Conservation (phyloP, 2,329 filamentous ascomycete species). For the Fusarium buxicola region DNA sequence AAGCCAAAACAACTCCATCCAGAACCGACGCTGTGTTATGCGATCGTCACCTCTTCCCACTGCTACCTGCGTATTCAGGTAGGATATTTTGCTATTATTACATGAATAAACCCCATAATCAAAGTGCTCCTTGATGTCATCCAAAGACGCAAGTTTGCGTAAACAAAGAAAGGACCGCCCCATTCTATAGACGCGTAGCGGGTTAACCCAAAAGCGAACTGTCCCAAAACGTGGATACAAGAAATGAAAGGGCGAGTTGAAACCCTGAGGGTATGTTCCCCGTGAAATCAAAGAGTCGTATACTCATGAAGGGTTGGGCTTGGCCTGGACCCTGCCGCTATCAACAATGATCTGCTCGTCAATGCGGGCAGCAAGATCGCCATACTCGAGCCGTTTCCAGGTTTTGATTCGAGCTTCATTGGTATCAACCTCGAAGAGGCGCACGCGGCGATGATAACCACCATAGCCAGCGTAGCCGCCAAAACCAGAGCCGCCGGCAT, state of each 20-base stretch:
- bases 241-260: conserved; percentile 12
- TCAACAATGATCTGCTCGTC: conserved; percentile 77
- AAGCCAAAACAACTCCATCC: conserved; percentile 32
- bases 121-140: conserved; percentile 19
- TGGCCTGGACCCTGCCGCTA: conserved; percentile 59
- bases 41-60: conserved; percentile 14
- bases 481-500: conserved; percentile 90
- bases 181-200: conserved; percentile 28
- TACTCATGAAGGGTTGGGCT: conserved; percentile 26
- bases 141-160: conserved; percentile 20
- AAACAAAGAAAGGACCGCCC: conserved; percentile 19
- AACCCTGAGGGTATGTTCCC: not conserved
- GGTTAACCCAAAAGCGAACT: conserved; percentile 1
- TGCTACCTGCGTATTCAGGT: not conserved
- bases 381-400: conserved; percentile 88
- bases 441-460: conserved; percentile 83
- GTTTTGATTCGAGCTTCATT: conserved; percentile 89
- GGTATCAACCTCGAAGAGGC: conserved; percentile 93
- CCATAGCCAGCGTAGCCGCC: conserved; percentile 95
- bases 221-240: conserved; percentile 31
- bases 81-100: conserved; percentile 36
- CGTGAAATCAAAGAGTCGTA: conserved; percentile 19
- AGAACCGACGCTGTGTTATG: conserved; percentile 28
- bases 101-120: conserved; percentile 14
- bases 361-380: conserved; percentile 63